Conservation (phyloP, 805 yeast species). For the Wickerhamomyces strasburgensis region DNA sequence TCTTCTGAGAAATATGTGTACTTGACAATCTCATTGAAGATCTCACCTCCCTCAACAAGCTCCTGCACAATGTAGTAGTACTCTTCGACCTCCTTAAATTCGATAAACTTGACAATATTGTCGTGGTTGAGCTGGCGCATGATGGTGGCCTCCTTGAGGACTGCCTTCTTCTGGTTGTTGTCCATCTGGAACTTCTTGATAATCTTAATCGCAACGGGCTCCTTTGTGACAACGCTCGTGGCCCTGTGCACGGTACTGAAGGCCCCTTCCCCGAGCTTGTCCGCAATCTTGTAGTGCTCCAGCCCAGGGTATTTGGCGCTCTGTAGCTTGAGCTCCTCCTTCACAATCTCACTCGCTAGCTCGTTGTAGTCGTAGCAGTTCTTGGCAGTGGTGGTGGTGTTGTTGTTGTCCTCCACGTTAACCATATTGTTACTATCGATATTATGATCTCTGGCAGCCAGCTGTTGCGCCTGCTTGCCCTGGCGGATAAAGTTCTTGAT, state of each 20-base stretch:
- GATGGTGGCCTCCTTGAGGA: conserved; percentile 33
- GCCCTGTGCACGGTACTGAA: conserved; percentile 84
- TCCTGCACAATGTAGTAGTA: conserved; percentile 68
- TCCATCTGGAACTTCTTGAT: conserved; percentile 47
- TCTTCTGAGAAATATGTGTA: conserved; percentile 50
- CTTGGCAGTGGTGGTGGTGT: background rate
- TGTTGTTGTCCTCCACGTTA: conserved; percentile 3
- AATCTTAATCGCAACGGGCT: conserved; percentile 66
- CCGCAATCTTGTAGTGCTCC: conserved; percentile 29
- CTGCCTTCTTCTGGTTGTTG: conserved; percentile 37
- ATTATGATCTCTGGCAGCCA: conserved; percentile 1
- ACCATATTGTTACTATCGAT: background rate
- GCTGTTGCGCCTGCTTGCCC: conserved; percentile 33
- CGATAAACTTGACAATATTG: conserved; percentile 53
- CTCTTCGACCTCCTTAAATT: conserved; percentile 49
- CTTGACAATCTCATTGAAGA: conserved; percentile 70
- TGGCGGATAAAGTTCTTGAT: conserved; percentile 39
- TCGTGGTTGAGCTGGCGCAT: conserved; percentile 51
- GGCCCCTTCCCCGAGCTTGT: conserved; percentile 77
- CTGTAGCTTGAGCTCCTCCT: conserved; percentile 20
- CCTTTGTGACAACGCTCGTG: conserved; percentile 36
- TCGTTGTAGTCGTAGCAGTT: conserved; percentile 22
- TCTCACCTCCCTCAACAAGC: conserved; percentile 67
- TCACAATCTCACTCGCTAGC: conserved; percentile 23
- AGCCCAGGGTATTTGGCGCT: conserved; percentile 23